A percentile compares a stretch with the other conserved stretches of the same genome.
Conservation (phyloP, 2,329 filamentous ascomycete genomes). For the Exophiala spinifera region DNA sequence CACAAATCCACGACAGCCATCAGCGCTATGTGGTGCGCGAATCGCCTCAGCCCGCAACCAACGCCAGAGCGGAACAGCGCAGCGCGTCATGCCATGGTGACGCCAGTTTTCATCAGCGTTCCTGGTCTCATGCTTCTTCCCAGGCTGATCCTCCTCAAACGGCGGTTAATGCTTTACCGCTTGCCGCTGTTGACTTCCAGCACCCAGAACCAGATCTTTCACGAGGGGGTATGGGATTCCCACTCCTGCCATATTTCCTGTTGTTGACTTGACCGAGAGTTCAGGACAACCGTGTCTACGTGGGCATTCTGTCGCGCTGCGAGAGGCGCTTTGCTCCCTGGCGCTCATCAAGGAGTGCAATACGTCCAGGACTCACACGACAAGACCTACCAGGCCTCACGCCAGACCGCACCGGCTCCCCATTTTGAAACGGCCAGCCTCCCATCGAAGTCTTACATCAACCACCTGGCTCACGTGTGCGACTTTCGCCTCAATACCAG, state of each 20-base stretch:
- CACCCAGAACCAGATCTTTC: not conserved
- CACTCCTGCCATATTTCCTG: not conserved
- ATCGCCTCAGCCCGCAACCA: too few relatives aligned
- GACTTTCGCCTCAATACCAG: constrained; percentile 11
- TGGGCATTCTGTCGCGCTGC: not conserved
- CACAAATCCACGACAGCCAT: too few relatives aligned
- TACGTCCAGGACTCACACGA: too few relatives aligned
- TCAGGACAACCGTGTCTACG: not conserved
- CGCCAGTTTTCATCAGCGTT: not conserved
- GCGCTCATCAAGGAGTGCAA: not conserved
- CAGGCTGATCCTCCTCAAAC: not conserved
- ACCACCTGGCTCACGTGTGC: constrained; percentile 8
- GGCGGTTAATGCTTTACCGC: not conserved
- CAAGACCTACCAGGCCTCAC: too few relatives aligned
- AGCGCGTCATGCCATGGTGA: not conserved
- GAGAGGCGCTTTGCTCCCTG: not conserved
- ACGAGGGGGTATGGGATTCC: too few relatives aligned
- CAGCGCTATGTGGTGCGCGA: too few relatives aligned
- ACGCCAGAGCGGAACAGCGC: too few relatives aligned
- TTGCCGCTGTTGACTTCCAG: not conserved
- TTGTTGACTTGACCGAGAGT: not conserved
- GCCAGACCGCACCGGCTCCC: too few relatives aligned
- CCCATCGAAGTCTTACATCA: constrained; percentile 6
- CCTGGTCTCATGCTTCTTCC: not conserved
- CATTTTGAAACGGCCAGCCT: not conserved